A percentile compares a stretch with the other conserved stretches of the same genome.
Conservation (phyloP, 2,329 filamentous ascomycete species). For the Dactylellina cionopaga region DNA sequence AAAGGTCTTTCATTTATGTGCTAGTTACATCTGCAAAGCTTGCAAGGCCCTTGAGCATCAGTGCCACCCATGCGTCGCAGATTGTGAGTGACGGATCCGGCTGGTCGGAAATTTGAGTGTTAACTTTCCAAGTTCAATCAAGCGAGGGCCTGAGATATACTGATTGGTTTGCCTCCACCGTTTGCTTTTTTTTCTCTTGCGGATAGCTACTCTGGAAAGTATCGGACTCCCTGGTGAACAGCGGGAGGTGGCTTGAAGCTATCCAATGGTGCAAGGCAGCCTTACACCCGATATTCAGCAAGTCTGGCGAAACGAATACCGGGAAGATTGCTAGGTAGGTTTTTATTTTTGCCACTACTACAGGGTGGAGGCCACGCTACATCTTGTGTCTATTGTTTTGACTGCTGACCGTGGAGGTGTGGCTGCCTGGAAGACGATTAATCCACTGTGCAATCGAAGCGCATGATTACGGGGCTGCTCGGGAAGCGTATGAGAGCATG, state of each 20-base stretch:
- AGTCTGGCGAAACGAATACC: conserved; percentile 72
- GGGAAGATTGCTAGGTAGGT: conserved; percentile 73
- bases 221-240: conserved; percentile 70
- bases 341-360: conserved; percentile 3
- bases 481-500: conserved; percentile 70
- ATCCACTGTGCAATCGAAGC: conserved; percentile 74
- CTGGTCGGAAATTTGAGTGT: conserved; percentile 18
- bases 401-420: conserved; percentile 44
- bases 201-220: conserved; percentile 81
- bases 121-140: no score
- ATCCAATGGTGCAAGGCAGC: conserved; percentile 78
- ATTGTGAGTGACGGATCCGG: conserved; percentile 65
- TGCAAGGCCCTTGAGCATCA: conserved; percentile 66
- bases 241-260: conserved; percentile 67
- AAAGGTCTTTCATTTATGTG: neutral
- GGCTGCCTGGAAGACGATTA: conserved; percentile 69
- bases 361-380: neutral
- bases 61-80: conserved; percentile 74
- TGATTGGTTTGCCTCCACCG: neutral
- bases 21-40: conserved; percentile 60
- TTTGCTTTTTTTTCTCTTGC: conserved; percentile 57
- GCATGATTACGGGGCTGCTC: conserved; percentile 68
- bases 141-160: no score
- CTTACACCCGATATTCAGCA: conserved; percentile 73
- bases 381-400: neutral